phyloP scores from a whole-genome alignment of 2,329 filamentous ascomycete genomes.

The Fusarium ambrosium region DNA sequence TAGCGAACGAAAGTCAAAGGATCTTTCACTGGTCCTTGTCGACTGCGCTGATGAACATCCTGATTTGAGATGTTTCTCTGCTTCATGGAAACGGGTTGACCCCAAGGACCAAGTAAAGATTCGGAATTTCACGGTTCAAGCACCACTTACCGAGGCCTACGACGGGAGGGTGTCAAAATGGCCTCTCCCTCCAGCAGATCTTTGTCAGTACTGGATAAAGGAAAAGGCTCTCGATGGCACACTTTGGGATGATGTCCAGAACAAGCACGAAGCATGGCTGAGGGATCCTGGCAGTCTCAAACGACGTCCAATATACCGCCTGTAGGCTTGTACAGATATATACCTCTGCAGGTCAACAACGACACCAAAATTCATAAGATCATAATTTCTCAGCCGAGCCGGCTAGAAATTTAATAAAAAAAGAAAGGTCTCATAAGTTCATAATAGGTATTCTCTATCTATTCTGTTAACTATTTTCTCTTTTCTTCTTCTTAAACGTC shows the following conservation, averaged over 20 bases:
- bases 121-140: not conserved
- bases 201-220: slow-evolving; percentile 22
- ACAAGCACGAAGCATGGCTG: not conserved
- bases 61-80: not conserved
- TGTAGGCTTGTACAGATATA: no score
- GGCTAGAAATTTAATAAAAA: no score
- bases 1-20: not conserved
- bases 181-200: not conserved
- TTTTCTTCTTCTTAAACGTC: no score
- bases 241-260: slow-evolving; percentile 15
- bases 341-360: no score
- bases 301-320: no score
- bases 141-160: not conserved
- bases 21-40: slow-evolving; percentile 5
- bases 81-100: slow-evolving; percentile 14
- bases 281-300: not conserved
- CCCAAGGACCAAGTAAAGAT: slow-evolving; percentile 6
- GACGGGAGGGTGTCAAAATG: not conserved
- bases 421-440: no score
- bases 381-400: no score
- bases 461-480: no score
- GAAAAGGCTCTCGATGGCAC: slow-evolving; percentile 7
- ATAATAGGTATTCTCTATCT: no score
- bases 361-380: no score
- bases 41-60: not conserved